A percentile compares a stretch with the other conserved stretches of the same genome.
phyloP scores from a whole-genome alignment of 2,329 filamentous ascomycete genomes.

The Colletotrichum tropicale region DNA sequence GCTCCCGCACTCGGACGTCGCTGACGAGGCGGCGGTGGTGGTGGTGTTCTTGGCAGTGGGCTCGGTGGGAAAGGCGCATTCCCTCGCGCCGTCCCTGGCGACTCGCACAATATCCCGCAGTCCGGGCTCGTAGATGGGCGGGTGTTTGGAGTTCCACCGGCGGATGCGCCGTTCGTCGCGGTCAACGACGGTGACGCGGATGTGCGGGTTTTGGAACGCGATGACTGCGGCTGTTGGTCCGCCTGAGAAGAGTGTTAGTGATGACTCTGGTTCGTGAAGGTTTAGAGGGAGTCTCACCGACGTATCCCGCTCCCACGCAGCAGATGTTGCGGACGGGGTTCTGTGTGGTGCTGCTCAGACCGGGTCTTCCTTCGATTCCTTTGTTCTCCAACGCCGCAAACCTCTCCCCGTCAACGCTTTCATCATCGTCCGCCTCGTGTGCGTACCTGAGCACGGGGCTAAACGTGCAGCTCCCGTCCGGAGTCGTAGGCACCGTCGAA shows the following conservation, averaged over 20 bases:
- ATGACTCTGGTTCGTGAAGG: not conserved
- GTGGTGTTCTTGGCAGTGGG: conserved; percentile 19
- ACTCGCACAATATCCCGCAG: conserved; percentile 70
- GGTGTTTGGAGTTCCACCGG: conserved; percentile 74
- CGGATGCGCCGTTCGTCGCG: conserved; percentile 67
- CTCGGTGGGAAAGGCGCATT: conserved; percentile 42
- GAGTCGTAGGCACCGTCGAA: conserved; percentile 51
- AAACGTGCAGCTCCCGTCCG: conserved; percentile 45
- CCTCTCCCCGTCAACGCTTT: conserved; percentile 21
- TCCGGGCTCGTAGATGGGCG: conserved; percentile 79
- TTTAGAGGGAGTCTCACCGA: conserved; percentile 57
- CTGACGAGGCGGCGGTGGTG: conserved; percentile 28
- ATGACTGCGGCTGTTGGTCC: conserved; percentile 78
- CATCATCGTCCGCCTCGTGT: not conserved
- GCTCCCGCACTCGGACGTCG: conserved; percentile 34
- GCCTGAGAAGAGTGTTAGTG: conserved; percentile 44
- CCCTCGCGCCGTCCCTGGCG: conserved; percentile 61
- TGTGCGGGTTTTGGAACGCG: conserved; percentile 72
- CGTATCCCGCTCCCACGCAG: conserved; percentile 78
- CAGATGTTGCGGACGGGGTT: conserved; percentile 62
- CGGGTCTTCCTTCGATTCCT: not conserved
- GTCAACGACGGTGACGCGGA: conserved; percentile 78
- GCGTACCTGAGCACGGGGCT: conserved; percentile 42
- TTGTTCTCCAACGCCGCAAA: not conserved
- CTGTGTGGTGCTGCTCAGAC: not conserved